Base-by-base conservation (phyloP, 768 basidiomycete species). In the Lactarius evosmus region DNA sequence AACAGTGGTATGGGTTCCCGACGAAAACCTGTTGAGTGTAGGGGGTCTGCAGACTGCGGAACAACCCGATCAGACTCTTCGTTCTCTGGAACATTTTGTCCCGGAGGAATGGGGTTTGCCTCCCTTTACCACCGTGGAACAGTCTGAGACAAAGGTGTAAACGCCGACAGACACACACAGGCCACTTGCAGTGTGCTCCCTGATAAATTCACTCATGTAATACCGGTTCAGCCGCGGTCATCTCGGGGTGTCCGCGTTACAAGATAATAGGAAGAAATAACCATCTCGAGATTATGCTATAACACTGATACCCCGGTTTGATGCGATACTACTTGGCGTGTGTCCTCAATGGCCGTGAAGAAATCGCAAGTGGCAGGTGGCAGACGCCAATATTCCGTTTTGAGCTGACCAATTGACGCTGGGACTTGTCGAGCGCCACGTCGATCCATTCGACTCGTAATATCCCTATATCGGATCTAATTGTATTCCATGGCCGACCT, bases 61-160 rank as follows among this genome's bases (percentile, higher is more conserved):
- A 72, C 74, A 69, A 68, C 80, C 88, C 12, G 86, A 92, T 69
- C 79, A 83, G 69, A 80, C 79, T 1, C 71, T 93, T 7, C 71
- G 69, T 49, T 86, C 88, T 5, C 71, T 95, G 16, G 85, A 87
- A 66, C 81, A 87, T 6, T 94, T 95, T 67, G 77, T 78, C n/a
- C 91, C 92, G 0, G 87, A 91, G 66, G 78, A 87, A 46, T 95
- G 91, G 90, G 93, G 91, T 2, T 77, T 94, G 32, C 92, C 92
- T 22, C 81, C 89, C 12, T 93, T 88, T 70, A 69, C 69, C 44
- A 27, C 33, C 29, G 30, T 16, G 5, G 51, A 30, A 52, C 51
- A 29, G 51, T 52, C 30, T 29, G 51, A 32, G 30, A 32, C 30
- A 11, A 32, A 30, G 30, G 51, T 17, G 30, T 52, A 32, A 52